These are phyloP conservation scores for Musa beccarii DNA, from an alignment of 176 grass and related monocot genomes.

Conservation along the genomic window DNA sequence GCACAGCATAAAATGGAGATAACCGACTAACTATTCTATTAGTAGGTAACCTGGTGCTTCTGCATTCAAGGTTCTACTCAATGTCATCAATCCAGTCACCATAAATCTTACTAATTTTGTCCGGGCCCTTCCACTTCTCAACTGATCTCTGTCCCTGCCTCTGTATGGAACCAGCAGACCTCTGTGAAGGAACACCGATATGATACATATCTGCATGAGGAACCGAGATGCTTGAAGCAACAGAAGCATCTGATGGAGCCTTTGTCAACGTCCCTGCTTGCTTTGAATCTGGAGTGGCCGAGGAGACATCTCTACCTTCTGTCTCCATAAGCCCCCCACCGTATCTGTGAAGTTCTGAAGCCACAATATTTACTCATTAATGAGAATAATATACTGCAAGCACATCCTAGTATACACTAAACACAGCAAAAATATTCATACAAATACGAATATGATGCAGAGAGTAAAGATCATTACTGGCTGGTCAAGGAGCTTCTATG, in stretches of 20 bases:
- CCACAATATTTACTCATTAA: conserved; percentile 5
- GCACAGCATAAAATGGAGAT: too few relatives aligned
- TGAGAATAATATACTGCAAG: background rate
- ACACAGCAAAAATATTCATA: background rate
- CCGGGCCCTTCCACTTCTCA: conserved; percentile 94
- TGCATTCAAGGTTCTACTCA: conserved; percentile 35
- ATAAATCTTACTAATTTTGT: conserved; percentile 52
- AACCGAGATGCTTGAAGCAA: background rate
- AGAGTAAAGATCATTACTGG: too few relatives aligned
- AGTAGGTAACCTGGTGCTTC: background rate
- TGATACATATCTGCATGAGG: conserved; percentile 17
- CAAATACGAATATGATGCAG: background rate
- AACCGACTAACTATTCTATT: background rate
- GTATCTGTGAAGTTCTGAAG: conserved; percentile 86
- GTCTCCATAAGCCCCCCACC: conserved; percentile 63
- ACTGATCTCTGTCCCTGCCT: conserved; percentile 58
- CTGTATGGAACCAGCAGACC: background rate
- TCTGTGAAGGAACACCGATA: conserved; percentile 12
- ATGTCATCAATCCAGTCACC: conserved; percentile 48
- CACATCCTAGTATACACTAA: background rate
- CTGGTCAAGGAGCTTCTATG: too few relatives aligned
- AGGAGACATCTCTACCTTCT: conserved; percentile 42
- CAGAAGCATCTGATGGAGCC: conserved; percentile 1
- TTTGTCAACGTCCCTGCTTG: conserved; percentile 4
- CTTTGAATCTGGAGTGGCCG: conserved; percentile 37